Conservation (phyloP, 805 yeast species). For the Ogataea pilisensis region DNA sequence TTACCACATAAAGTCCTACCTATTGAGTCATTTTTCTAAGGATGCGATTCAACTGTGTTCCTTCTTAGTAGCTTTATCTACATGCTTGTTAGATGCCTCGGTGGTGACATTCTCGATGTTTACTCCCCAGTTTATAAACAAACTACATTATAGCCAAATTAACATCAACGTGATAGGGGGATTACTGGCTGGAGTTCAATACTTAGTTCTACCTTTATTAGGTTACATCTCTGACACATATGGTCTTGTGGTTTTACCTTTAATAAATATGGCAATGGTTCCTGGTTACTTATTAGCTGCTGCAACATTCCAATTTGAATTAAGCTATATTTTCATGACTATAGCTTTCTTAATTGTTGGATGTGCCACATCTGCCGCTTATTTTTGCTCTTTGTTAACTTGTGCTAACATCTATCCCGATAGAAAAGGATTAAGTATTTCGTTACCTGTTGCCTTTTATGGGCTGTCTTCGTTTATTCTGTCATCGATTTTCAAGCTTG, state of each 20-base stretch:
- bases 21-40: conserved; percentile 38
- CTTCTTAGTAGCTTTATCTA: conserved; percentile 49
- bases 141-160: conserved; percentile 56
- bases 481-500: conserved; percentile 50
- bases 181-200: conserved; percentile 71
- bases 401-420: conserved; percentile 79
- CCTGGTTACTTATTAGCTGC: conserved; percentile 61
- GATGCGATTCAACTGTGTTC: conserved; percentile 42
- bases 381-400: conserved; percentile 63
- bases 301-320: conserved; percentile 26
- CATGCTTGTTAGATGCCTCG: conserved; percentile 76
- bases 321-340: conserved; percentile 35
- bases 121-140: conserved; percentile 57
- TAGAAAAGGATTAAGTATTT: conserved; percentile 71
- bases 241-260: conserved; percentile 70
- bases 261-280: conserved; percentile 54
- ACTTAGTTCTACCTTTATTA: conserved; percentile 70
- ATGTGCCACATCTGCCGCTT: conserved; percentile 64
- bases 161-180: conserved; percentile 66
- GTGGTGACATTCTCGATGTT: conserved; percentile 75
- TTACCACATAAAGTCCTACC: conserved; percentile 37
- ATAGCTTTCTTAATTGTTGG: conserved; percentile 56
- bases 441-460: conserved; percentile 80
- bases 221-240: conserved; percentile 78
- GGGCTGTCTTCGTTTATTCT: conserved; percentile 77